Percentiles rank a stretch among this genome's conserved stretches.
These are phyloP conservation scores for Otatea glauca DNA, from an alignment of 176 grass and related monocot genomes.

Conservation along the genomic window DNA sequence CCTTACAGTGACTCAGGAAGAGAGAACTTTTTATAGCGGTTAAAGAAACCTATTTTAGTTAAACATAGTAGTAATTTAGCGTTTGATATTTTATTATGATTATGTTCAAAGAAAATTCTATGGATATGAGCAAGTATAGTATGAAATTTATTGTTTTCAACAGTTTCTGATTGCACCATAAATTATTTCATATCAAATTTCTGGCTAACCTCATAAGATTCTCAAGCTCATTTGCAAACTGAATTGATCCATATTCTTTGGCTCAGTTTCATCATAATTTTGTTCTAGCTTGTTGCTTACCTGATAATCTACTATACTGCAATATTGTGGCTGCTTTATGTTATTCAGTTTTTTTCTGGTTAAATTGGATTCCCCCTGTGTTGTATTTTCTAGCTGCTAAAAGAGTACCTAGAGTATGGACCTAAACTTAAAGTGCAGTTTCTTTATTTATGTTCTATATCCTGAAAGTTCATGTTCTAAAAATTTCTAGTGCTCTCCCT, in stretches of 20 bases:
- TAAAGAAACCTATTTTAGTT: neutral
- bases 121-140: neutral
- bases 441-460: no score
- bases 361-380: no score
- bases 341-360: no score
- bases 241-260: conserved; percentile 1
- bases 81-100: neutral
- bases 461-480: no score
- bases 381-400: no score
- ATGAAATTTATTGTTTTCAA: conserved; percentile 9
- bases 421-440: no score
- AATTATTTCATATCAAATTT: neutral
- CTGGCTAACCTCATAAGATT: neutral
- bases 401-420: no score
- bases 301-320: no score
- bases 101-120: neutral
- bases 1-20: neutral
- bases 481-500: no score
- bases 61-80: neutral
- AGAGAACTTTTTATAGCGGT: neutral
- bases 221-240: neutral
- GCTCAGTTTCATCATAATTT: neutral
- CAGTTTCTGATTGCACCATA: neutral
- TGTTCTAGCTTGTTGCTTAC: no score
- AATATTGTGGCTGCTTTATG: no score